Percentiles rank a stretch among this genome's conserved stretches.
Conservation (phyloP, 495 filamentous ascomycete species). For the Tuber borchii region DNA sequence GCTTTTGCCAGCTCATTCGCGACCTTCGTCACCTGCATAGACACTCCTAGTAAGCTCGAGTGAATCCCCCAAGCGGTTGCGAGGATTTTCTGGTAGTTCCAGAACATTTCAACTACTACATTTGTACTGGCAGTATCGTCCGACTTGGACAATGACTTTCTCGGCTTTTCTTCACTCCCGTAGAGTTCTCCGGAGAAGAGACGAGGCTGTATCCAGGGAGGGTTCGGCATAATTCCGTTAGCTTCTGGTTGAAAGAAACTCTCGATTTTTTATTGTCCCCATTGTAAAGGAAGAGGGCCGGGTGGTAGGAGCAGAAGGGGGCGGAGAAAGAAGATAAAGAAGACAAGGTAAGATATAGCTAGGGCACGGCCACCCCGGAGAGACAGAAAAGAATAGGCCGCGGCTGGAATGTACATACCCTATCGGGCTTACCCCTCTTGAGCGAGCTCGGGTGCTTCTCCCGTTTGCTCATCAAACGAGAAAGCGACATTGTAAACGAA, state of each 20-base stretch:
- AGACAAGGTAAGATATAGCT: constrained; percentile 6
- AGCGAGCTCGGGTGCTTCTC: constrained; percentile 17
- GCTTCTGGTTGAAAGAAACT: background rate
- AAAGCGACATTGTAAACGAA: constrained; percentile 21
- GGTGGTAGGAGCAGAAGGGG: background rate
- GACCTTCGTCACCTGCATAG: constrained; percentile 25
- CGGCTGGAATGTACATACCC: constrained; percentile 23
- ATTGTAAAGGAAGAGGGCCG: background rate
- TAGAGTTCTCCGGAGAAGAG: constrained; percentile 33
- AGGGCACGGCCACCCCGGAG: constrained; percentile 7
- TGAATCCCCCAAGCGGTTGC: constrained; percentile 35
- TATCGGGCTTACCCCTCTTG: constrained; percentile 32
- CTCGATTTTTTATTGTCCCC: background rate
- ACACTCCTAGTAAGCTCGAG: constrained; percentile 34
- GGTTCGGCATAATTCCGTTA: constrained; percentile 20
- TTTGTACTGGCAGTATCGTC: constrained; percentile 26
- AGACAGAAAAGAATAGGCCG: constrained; percentile 5
- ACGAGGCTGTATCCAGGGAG: constrained; percentile 24
- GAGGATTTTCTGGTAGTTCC: constrained; percentile 28
- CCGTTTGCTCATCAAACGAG: constrained; percentile 29
- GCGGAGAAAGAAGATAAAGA: background rate
- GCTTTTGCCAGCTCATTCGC: constrained; percentile 18
- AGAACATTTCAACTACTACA: constrained; percentile 33
- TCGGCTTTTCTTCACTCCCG: constrained; percentile 20
- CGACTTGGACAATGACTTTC: constrained; percentile 19